phyloP scores from a whole-genome alignment of 208 protist genomes.

The Acanthamoeba lenticulata region DNA sequence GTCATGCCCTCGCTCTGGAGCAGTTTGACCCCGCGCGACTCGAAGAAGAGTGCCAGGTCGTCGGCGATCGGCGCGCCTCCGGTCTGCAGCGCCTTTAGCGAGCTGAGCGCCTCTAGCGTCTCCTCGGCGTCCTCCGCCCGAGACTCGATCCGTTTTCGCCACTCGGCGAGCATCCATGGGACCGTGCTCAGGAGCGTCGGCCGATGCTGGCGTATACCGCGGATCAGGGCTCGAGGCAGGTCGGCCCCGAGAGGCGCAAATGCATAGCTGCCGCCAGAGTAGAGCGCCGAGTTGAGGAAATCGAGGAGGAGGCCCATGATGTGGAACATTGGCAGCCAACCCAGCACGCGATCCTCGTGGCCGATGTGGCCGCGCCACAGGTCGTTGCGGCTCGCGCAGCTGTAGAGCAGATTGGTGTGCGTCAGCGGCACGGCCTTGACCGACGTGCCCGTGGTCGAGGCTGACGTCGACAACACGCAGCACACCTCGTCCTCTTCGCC shows the following conservation, averaged over 20 bases:
- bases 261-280: slow-evolving; percentile 53
- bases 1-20: slow-evolving; percentile 63
- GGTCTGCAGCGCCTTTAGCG: slow-evolving; percentile 40
- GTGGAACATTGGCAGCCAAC: slow-evolving; percentile 65
- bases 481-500: slow-evolving; percentile 39
- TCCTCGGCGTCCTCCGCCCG: neutral
- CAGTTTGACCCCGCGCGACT: neutral
- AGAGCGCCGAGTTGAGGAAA: slow-evolving; percentile 65
- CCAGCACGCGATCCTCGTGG: slow-evolving; percentile 21
- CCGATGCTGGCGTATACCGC: neutral
- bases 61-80: slow-evolving; percentile 54
- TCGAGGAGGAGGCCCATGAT: slow-evolving; percentile 61
- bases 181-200: slow-evolving; percentile 55
- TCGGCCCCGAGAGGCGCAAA: slow-evolving; percentile 7
- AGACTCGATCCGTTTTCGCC: slow-evolving; percentile 48
- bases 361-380: slow-evolving; percentile 38
- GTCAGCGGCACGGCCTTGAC: slow-evolving; percentile 55
- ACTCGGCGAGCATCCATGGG: slow-evolving; percentile 61
- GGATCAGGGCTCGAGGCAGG: slow-evolving; percentile 10
- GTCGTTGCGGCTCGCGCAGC: slow-evolving; percentile 62
- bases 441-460: slow-evolving; percentile 57
- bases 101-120: neutral
- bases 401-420: slow-evolving; percentile 56
- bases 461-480: slow-evolving; percentile 43
- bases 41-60: slow-evolving; percentile 62